These are phyloP conservation scores for Yamadazyma songkhlaensis DNA, from an alignment of 1,139 yeast species.

Conservation along the genomic window DNA sequence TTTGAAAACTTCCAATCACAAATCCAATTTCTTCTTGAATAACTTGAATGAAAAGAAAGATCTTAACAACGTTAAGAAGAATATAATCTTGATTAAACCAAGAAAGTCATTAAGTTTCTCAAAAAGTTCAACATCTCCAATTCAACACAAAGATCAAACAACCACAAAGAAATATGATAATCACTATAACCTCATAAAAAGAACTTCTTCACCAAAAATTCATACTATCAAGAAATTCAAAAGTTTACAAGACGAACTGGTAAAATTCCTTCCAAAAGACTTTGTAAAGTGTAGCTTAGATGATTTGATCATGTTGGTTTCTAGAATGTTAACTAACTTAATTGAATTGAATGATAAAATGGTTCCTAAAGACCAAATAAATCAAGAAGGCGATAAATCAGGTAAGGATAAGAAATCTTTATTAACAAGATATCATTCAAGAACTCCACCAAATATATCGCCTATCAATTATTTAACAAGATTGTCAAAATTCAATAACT, in stretches of 20 bases:
- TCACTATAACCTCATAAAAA: slow-evolving; percentile 7
- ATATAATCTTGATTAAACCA: slow-evolving; percentile 6
- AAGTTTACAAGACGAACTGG: background rate
- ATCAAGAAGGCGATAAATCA: background rate
- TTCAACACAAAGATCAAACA: slow-evolving; percentile 1
- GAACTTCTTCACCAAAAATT: slow-evolving; percentile 4
- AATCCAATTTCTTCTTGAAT: slow-evolving; percentile 9
- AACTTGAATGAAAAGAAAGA: background rate
- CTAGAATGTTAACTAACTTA: slow-evolving; percentile 76
- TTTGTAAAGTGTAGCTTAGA: slow-evolving; percentile 68
- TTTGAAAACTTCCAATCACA: slow-evolving; percentile 9
- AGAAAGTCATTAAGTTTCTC: slow-evolving; percentile 4
- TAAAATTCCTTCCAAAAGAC: slow-evolving; percentile 37
- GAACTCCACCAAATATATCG: slow-evolving; percentile 88
- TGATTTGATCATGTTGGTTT: slow-evolving; percentile 66
- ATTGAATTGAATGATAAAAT: slow-evolving; percentile 64
- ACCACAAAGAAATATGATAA: slow-evolving; percentile 5
- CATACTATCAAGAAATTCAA: background rate
- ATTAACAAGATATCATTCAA: slow-evolving; percentile 86
- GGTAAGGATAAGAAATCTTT: slow-evolving; percentile 18
- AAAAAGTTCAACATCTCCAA: background rate
- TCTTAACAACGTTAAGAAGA: slow-evolving; percentile 1
- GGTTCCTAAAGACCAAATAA: slow-evolving; percentile 29
- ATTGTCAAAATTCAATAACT: slow-evolving; percentile 76
- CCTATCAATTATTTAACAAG: slow-evolving; percentile 74